Evolutionary conservation across 768 basidiomycete genomes (phyloP).

Genomic region (Hygrophorus russula): DNA sequence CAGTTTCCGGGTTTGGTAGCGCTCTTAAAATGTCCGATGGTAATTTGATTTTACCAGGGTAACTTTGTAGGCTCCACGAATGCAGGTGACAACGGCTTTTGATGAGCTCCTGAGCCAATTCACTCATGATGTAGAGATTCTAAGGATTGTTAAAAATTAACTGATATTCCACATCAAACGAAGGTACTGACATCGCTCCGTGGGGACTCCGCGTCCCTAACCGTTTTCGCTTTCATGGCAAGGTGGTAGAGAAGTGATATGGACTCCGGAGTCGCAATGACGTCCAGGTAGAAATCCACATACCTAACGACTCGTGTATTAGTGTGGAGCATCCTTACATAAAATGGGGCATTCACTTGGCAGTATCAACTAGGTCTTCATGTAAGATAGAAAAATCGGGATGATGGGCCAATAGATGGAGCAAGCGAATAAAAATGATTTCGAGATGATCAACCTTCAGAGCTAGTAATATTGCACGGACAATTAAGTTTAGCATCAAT

Average conservation of each 20-base stretch:
- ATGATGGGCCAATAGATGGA: conserved; percentile 87
- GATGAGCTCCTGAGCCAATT: conserved; percentile 83
- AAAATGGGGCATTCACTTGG: conserved; percentile 45
- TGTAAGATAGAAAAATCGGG: conserved; percentile 72
- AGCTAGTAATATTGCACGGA: conserved; percentile 20
- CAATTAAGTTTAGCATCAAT: not conserved
- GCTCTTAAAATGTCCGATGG: conserved; percentile 75
- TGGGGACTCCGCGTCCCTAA: conserved; percentile 65
- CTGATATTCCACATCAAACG: not conserved
- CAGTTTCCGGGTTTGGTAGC: conserved; percentile 53
- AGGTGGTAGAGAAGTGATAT: conserved; percentile 76
- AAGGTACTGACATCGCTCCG: conserved; percentile 52
- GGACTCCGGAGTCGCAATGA: conserved; percentile 70
- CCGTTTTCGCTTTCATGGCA: conserved; percentile 75
- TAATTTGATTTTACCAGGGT: conserved; percentile 70
- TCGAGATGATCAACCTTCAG: conserved; percentile 63
- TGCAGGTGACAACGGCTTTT: conserved; percentile 52
- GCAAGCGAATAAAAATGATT: conserved; percentile 70
- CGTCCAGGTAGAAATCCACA: conserved; percentile 77
- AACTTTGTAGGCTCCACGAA: conserved; percentile 67
- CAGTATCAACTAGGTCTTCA: conserved; percentile 66
- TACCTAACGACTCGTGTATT: conserved; percentile 43
- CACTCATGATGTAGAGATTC: conserved; percentile 83
- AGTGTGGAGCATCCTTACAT: conserved; percentile 1
- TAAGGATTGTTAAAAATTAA: conserved; percentile 18